Conservation (phyloP, 495 filamentous ascomycete species). For the Chaetomium cochliodes region DNA sequence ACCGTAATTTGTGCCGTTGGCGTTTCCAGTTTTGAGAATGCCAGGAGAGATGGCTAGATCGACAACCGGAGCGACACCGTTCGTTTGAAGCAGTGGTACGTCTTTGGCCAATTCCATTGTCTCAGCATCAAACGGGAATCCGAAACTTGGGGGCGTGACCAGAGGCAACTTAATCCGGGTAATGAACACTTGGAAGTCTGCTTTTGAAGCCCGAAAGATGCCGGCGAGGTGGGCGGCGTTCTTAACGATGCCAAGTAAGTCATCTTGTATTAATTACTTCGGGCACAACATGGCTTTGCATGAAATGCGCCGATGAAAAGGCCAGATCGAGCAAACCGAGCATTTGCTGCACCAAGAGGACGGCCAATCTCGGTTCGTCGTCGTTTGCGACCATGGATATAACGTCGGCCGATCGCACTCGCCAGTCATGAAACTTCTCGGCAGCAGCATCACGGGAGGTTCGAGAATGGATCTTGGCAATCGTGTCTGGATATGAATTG, state of each 20-base stretch:
- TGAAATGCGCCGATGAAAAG: too few species aligned
- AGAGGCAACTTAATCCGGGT: neutral
- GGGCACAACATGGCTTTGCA: neutral
- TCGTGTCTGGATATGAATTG: too few species aligned
- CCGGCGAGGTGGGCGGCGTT: slow-evolving; percentile 8
- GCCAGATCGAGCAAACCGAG: neutral
- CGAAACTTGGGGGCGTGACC: neutral
- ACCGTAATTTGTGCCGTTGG: slow-evolving; percentile 17
- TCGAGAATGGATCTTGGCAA: neutral
- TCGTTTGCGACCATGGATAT: neutral
- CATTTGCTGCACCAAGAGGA: neutral
- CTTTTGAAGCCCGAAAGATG: slow-evolving; percentile 19
- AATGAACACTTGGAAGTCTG: slow-evolving; percentile 18
- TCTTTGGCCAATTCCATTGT: slow-evolving; percentile 9
- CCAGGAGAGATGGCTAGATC: slow-evolving; percentile 19
- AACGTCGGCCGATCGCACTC: slow-evolving; percentile 11
- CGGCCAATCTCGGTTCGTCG: neutral
- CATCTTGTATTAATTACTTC: neutral
- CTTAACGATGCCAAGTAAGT: neutral
- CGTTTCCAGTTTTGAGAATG: slow-evolving; percentile 22
- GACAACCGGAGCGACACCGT: neutral
- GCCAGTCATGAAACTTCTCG: slow-evolving; percentile 13
- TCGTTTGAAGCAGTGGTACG: neutral
- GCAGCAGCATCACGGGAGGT: neutral
- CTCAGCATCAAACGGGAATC: slow-evolving; percentile 11